Percentiles rank a stretch among this genome's conserved stretches.
Evolutionary conservation across 306 rosid species (phyloP).

Genomic region (Mucuna pruriens): DNA sequence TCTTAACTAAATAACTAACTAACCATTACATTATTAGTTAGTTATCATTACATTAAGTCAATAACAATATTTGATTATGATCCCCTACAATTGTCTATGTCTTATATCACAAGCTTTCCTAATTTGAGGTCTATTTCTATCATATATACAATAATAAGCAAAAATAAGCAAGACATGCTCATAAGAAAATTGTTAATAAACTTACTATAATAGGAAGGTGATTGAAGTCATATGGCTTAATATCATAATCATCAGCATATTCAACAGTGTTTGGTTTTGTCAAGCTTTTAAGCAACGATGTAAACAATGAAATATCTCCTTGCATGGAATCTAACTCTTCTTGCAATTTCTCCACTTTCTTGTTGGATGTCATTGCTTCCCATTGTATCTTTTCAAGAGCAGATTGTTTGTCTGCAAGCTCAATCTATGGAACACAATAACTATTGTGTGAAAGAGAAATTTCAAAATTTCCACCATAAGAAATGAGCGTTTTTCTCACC

Average conservation of each 20-base stretch:
- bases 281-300: constrained; percentile 63
- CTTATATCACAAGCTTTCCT: not conserved
- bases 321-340: constrained; percentile 46
- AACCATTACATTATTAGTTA: not conserved
- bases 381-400: constrained; percentile 72
- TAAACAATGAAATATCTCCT: constrained; percentile 43
- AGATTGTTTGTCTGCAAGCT: constrained; percentile 90
- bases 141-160: not conserved
- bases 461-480: not conserved
- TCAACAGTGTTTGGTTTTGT: constrained; percentile 39
- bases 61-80: not conserved
- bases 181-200: constrained; percentile 28
- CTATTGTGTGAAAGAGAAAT: not conserved
- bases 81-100: not conserved
- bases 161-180: not conserved
- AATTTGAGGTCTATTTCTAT: not conserved
- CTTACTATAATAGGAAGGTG: constrained; percentile 38
- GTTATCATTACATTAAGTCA: not conserved
- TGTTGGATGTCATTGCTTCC: constrained; percentile 67
- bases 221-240: constrained; percentile 37
- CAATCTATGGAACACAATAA: constrained; percentile 50
- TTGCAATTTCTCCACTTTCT: constrained; percentile 43
- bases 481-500: not conserved
- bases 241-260: constrained; percentile 34
- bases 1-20: not conserved